Conservation (phyloP, 192 early-diverging fungal genomes). For the Rhizoclosmatium sp. region DNA sequence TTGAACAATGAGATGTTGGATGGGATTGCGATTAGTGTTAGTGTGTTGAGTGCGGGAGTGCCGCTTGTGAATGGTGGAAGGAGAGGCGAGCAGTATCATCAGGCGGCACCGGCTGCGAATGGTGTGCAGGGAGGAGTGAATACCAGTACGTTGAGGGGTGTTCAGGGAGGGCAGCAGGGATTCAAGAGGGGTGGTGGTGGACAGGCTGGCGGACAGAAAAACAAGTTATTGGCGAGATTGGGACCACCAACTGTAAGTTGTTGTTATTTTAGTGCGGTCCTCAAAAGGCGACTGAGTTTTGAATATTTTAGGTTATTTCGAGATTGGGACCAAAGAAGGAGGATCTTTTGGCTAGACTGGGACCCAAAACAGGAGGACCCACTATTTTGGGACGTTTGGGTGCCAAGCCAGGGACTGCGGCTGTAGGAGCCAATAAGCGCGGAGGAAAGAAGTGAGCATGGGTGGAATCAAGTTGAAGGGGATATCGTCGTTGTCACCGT, state of each 20-base stretch:
- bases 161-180: not conserved
- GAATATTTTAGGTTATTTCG: not conserved
- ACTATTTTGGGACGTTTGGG: conserved; percentile 29
- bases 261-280: not conserved
- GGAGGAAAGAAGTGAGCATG: not conserved
- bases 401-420: not conserved
- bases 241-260: conserved; percentile 17
- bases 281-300: not conserved
- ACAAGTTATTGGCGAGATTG: not conserved
- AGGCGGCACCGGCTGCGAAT: not conserved
- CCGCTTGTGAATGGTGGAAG: not conserved
- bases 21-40: not conserved
- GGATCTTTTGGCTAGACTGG: conserved; percentile 16
- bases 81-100: not conserved
- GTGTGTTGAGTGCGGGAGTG: not conserved
- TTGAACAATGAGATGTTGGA: conserved; percentile 20
- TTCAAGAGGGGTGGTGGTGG: not conserved
- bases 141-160: conserved; percentile 4
- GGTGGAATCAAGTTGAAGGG: not conserved
- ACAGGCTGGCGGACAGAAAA: conserved; percentile 1
- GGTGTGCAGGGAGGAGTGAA: not conserved
- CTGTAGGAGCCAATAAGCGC: not conserved
- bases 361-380: conserved; percentile 8
- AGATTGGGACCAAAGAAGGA: conserved; percentile 31
- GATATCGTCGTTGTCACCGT: not conserved